Evolutionary conservation across 768 basidiomycete genomes (phyloP), one percentile per base, ranked within the genome.

Genomic region (Tylopilus intermedius): DNA sequence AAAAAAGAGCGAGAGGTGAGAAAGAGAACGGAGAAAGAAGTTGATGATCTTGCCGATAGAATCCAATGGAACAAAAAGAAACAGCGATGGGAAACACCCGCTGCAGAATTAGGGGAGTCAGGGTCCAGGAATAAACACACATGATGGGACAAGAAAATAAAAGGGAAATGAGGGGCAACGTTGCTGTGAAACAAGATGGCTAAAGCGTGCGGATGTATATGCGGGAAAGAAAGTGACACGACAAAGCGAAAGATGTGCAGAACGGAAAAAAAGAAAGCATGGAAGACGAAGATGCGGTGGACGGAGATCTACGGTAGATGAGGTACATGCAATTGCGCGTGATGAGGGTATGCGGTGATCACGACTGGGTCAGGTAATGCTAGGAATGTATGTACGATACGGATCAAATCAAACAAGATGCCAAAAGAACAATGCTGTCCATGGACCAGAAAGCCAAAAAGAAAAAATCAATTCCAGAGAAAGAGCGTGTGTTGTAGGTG

Each of bases 231-330:
- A 40, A 22, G 15, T 40, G 21, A 40, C 29, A 21, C 13, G 50
- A 42, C 45, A 44, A 47, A 45, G 27, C 21, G 8, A 14, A 32
- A 47, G 32, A 40, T 52, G 38, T 48, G 32, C 45, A 45, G 8
- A 4, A n/a, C 47, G 33, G 29, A 37, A n/a, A 43, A 50, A 57
- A n/a, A 35, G 21, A 22, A 40, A 9, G 43, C 43, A 45, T 50
- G 46, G 47, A 58, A 59, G 49, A 30, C 40, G 30, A 60, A 59
- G 40, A 46, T 43, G 45, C 30, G 24, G 18, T 38, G 40, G 8
- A 42, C 50, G 56, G 45, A 62, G 60, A 61, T 61, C 60, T 62
- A 61, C 52, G 35, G 29, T 32, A 53, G n/a, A 50, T 51, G 42
- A 29, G 42, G 18, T 55, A 62, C 49, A 47, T 60, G 58, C 47